Evolutionary conservation across 73 alveolate species (phyloP), one percentile per base, ranked within the genome.

Genomic region (Paramecium bursaria): DNA sequence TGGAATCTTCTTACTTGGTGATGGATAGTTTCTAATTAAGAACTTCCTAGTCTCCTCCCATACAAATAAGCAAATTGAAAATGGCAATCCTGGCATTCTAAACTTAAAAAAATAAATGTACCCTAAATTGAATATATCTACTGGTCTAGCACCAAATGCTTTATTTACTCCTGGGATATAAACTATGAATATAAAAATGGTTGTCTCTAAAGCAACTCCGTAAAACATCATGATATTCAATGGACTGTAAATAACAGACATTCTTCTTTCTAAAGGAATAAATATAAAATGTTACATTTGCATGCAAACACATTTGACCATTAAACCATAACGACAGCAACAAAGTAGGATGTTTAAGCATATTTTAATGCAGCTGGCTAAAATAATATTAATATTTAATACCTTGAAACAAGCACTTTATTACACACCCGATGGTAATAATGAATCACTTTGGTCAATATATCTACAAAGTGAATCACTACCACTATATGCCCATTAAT

Each of bases 101-200:
- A 21, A 46, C 3, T 42, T 1, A 6, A 10, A 10, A 1, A 2
- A 2, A 2, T 25, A 21, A 6, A 0, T 25, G 44, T 67, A 67
- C 82, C 82, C 82, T 26, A 67, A 67, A 67, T 67, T 67, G 17
- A 31, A 46, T 17, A 76, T 29, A 79, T 79, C 89, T 0, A 79
- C 74, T 6, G 89, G 82, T 79, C 89, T 79, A 21, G 85, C 89
- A 54, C 89, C 89, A 44, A 79, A 79, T 35, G 57, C 42, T 9
- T 48, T 55, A 42, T 79, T 53, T 13, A 79, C 89, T 6, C 89
- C 89, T 22, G 89, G 89, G 9, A 79, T 44, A n/a, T 79, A 79
- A 14, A 53, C 75, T 11, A 79, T 61, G 89, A 39, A 9, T n/a
- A 61, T 0, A 35, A 53, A 30, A 13, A 79, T 53, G 10, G 42